These are phyloP conservation scores for Sporothrix dimorphospora DNA, from an alignment of 2,329 filamentous ascomycete genomes.

Conservation along the genomic window DNA sequence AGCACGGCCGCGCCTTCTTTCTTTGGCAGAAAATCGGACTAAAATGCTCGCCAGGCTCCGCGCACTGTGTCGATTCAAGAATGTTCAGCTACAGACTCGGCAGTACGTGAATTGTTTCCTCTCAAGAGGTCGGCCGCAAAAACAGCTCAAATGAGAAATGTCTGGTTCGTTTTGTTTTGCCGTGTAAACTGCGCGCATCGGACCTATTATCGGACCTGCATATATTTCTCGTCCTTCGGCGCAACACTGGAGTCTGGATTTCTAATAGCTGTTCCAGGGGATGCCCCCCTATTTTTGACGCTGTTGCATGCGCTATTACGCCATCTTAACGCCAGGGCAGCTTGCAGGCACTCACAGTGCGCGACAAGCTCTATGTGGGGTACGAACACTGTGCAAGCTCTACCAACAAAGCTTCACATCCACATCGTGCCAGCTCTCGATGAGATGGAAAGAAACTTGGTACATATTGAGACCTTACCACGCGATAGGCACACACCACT, in stretches of 20 bases:
- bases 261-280: not conserved
- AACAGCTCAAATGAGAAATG: not conserved
- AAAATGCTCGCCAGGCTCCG: not conserved
- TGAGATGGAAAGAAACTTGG: too few species aligned
- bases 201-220: conserved; percentile 17
- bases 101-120: not conserved
- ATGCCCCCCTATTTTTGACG: conserved; percentile 5
- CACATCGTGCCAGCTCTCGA: not conserved
- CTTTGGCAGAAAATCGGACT: conserved; percentile 1
- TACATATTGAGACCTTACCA: not conserved
- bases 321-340: not conserved
- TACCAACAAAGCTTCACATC: conserved; percentile 3
- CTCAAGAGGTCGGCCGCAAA: not conserved
- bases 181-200: not conserved
- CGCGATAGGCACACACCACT: not conserved
- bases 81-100: too few species aligned
- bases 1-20: not conserved
- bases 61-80: not conserved
- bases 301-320: conserved; percentile 16
- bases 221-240: not conserved
- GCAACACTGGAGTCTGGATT: not conserved
- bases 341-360: not conserved
- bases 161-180: not conserved
- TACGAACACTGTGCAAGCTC: conserved; percentile 12
- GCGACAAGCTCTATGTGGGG: not conserved